Evolutionary conservation across 2,329 filamentous ascomycete species (phyloP).

Genomic region (Aureobasidium sp.): DNA sequence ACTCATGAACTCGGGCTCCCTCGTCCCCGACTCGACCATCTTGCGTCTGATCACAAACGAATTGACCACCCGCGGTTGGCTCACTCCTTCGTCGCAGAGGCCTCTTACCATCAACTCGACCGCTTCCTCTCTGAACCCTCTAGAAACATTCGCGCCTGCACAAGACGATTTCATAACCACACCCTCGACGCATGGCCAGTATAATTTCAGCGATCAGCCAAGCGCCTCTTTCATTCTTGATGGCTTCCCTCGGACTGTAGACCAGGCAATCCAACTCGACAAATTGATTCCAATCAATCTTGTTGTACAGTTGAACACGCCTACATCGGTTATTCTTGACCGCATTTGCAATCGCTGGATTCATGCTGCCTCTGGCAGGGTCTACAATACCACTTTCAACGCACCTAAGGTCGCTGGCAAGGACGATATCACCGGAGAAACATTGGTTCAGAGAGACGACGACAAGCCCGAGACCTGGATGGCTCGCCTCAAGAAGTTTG

Average conservation of each 20-base stretch:
- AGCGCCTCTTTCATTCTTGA: constrained; percentile 89
- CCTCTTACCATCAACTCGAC: constrained; percentile 38
- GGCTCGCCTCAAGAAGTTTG: constrained; percentile 71
- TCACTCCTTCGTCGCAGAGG: constrained; percentile 42
- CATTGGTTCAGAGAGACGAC: constrained; percentile 72
- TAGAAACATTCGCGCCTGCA: neutral
- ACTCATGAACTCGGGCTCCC: constrained; percentile 76
- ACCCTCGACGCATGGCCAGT: constrained; percentile 29
- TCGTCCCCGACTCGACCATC: constrained; percentile 91
- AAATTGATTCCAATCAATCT: constrained; percentile 87
- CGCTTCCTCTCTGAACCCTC: constrained; percentile 20
- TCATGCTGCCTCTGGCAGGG: constrained; percentile 80
- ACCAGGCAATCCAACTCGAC: constrained; percentile 73
- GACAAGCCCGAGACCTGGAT: constrained; percentile 84
- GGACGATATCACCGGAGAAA: constrained; percentile 88
- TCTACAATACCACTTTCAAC: constrained; percentile 95
- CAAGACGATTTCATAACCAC: constrained; percentile 38
- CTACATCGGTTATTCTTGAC: constrained; percentile 76
- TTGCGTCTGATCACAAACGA: constrained; percentile 88
- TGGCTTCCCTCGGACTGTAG: constrained; percentile 83
- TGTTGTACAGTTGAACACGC: constrained; percentile 79
- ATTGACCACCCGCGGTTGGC: constrained; percentile 78
- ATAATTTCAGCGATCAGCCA: constrained; percentile 57
- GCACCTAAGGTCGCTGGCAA: constrained; percentile 69
- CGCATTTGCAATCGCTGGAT: constrained; percentile 91